Percentiles rank a stretch among this genome's conserved stretches.
Evolutionary conservation across 2,329 filamentous ascomycete genomes (phyloP).

Genomic region (Fusarium multiceps): DNA sequence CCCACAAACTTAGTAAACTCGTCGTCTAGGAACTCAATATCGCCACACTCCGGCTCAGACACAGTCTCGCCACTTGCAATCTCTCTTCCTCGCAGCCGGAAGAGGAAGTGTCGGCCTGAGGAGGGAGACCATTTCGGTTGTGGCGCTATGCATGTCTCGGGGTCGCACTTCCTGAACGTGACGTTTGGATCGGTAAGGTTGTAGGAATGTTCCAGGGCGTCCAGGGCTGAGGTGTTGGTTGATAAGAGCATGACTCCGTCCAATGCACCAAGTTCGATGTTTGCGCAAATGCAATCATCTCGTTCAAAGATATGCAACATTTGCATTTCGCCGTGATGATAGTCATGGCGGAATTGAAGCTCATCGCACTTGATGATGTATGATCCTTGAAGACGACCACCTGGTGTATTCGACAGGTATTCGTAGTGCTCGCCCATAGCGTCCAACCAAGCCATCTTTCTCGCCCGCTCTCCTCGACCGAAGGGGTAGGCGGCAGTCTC

Average conservation of each 20-base stretch:
- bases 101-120: neutral
- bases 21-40: neutral
- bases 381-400: neutral
- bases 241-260: neutral
- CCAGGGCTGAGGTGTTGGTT: neutral
- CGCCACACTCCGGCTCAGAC: neutral
- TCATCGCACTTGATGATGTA: neutral
- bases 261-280: accelerated
- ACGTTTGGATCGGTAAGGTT: neutral
- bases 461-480: neutral
- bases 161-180: neutral
- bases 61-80: neutral
- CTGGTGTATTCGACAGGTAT: neutral
- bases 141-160: neutral
- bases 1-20: neutral
- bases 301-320: neutral
- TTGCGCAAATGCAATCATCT: neutral
- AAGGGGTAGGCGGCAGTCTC: neutral
- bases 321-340: neutral
- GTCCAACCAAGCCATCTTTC: neutral
- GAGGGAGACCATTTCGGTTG: neutral
- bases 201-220: neutral
- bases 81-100: neutral
- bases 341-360: neutral
- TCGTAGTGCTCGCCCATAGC: neutral